Evolutionary conservation across 2,329 filamentous ascomycete genomes (phyloP).

Genomic region (Dactylella cylindrospora): DNA sequence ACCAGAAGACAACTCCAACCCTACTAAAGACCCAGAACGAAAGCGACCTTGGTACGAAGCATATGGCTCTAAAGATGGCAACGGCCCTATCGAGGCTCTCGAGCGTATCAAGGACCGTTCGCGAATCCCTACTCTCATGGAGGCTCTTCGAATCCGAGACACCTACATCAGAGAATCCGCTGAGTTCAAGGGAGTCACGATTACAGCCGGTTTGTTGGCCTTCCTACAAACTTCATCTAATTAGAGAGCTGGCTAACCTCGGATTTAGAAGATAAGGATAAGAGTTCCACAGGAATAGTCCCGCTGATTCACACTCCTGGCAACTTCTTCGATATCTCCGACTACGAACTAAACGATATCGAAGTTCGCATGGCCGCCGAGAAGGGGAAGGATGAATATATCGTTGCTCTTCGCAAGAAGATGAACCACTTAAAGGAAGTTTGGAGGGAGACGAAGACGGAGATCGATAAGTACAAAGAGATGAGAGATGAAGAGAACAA

Average conservation of each 20-base stretch:
- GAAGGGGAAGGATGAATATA: neutral
- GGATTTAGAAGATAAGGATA: no score
- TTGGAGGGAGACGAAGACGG: conserved; percentile 1
- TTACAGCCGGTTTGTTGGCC: conserved; percentile 3
- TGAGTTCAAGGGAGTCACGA: neutral
- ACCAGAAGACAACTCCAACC: no score
- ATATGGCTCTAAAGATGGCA: no score
- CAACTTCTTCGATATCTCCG: neutral
- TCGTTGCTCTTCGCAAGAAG: conserved; percentile 5
- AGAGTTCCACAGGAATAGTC: no score
- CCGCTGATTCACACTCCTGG: neutral
- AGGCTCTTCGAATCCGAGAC: no score
- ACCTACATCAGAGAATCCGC: no score
- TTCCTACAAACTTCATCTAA: neutral
- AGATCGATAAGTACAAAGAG: conserved; percentile 7
- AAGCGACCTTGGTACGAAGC: no score
- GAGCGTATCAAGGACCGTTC: no score
- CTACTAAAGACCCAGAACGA: no score
- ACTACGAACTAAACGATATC: neutral
- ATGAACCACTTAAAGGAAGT: conserved; percentile 11
- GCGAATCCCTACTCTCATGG: no score
- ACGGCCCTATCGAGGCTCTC: no score
- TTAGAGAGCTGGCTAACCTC: neutral
- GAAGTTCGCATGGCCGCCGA: neutral
- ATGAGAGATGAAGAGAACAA: no score